phyloP scores from a whole-genome alignment of 176 grass and related monocot species.

The Aegilops sharonensis region DNA sequence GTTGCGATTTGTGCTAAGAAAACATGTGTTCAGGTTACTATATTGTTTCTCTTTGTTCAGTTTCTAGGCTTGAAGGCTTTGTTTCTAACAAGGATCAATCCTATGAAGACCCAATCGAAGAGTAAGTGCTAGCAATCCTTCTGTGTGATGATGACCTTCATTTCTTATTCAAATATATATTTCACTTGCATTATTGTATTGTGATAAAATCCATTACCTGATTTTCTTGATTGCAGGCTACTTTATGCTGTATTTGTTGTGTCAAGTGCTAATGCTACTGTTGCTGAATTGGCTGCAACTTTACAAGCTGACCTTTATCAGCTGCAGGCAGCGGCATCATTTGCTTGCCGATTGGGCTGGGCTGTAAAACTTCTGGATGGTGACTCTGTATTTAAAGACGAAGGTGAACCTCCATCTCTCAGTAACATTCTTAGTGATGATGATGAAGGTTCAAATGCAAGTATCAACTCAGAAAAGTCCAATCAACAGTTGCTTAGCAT shows the following conservation, averaged over 20 bases:
- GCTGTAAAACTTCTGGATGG: slow-evolving; percentile 86
- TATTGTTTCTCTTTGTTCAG: slow-evolving; percentile 50
- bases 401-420: slow-evolving; percentile 42
- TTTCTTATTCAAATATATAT: slow-evolving; percentile 19
- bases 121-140: slow-evolving; percentile 60
- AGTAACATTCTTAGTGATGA: slow-evolving; percentile 90
- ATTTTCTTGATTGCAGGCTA: slow-evolving; percentile 61
- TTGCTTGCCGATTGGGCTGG: slow-evolving; percentile 92
- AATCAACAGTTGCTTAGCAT: slow-evolving; percentile 43
- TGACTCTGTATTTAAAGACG: slow-evolving; percentile 60
- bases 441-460: slow-evolving; percentile 90
- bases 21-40: slow-evolving; percentile 24
- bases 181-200: slow-evolving; percentile 16
- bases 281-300: slow-evolving; percentile 93
- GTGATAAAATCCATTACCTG: slow-evolving; percentile 20
- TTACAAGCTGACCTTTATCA: slow-evolving; percentile 88
- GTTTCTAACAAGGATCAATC: slow-evolving; percentile 97
- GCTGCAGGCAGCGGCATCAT: slow-evolving; percentile 88
- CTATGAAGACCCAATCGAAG: slow-evolving; percentile 98
- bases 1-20: slow-evolving; percentile 19
- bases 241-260: slow-evolving; percentile 99
- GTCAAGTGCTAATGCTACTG: slow-evolving; percentile 90
- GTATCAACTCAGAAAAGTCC: slow-evolving; percentile 82
- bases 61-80: slow-evolving; percentile 98
- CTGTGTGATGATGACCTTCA: background rate